Conservation (phyloP, 257 asterid genomes). For the Primulina huaijiensis region DNA sequence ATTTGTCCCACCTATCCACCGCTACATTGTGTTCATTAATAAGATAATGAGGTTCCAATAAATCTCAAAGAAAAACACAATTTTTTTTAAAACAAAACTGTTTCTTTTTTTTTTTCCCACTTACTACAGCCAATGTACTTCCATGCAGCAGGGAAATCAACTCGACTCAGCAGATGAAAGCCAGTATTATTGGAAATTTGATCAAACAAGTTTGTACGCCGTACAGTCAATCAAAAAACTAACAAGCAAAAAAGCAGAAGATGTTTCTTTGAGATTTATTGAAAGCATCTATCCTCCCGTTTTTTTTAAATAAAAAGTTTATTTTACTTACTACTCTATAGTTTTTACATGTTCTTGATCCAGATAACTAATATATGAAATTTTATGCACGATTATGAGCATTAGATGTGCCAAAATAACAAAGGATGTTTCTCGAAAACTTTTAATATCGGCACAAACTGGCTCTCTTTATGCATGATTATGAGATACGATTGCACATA, state of each 20-base stretch:
- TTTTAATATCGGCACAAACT: neutral
- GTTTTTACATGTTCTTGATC: neutral
- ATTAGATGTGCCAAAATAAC: constrained; percentile 17
- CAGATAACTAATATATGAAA: neutral
- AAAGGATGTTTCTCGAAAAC: neutral
- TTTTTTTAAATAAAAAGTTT: neutral
- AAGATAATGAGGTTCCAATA: neutral
- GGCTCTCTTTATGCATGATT: neutral
- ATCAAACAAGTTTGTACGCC: neutral
- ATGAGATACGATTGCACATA: constrained; percentile 3
- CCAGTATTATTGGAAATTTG: too few species aligned
- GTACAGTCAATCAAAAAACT: neutral
- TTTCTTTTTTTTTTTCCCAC: neutral
- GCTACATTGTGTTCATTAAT: constrained; percentile 13
- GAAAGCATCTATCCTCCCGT: neutral
- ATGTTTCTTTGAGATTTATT: neutral
- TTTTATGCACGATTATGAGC: constrained; percentile 9
- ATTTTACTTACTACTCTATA: too few species aligned
- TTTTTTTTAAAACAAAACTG: neutral
- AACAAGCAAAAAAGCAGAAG: neutral
- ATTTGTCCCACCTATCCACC: neutral
- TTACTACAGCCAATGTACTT: neutral
- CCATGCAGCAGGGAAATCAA: too few species aligned
- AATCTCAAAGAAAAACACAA: constrained; percentile 1
- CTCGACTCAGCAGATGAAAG: too few species aligned